Conservation (phyloP, 176 grass and related monocot species). For the Thinopyrum elongatum region DNA sequence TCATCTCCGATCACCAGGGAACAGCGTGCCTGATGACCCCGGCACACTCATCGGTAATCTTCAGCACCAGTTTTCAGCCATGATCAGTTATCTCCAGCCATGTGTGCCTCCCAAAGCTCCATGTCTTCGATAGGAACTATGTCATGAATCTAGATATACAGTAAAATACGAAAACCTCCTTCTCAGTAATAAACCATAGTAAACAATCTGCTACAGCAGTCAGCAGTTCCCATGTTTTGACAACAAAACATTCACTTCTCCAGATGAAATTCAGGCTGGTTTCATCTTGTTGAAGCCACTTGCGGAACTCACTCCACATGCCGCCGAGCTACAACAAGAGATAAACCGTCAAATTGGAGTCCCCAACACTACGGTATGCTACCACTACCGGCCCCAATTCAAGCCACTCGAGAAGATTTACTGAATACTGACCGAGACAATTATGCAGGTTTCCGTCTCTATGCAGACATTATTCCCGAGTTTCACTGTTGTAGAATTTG, state of each 20-base stretch:
- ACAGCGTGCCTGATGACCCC: constrained; percentile 27
- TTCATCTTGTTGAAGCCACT: constrained; percentile 41
- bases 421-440: constrained; percentile 14
- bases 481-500: constrained; percentile 39
- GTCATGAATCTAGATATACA: neutral
- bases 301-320: constrained; percentile 13
- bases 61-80: neutral
- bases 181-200: neutral
- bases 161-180: neutral
- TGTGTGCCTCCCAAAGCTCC: neutral
- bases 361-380: constrained; percentile 32
- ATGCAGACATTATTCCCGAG: constrained; percentile 7
- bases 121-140: neutral
- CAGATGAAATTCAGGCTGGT: constrained; percentile 44
- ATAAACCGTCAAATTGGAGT: constrained; percentile 39
- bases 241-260: constrained; percentile 10
- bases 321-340: constrained; percentile 27
- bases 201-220: neutral
- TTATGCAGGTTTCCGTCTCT: constrained; percentile 37
- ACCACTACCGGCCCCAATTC: neutral
- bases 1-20: constrained; percentile 22
- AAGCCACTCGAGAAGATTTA: neutral
- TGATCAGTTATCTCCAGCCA: neutral
- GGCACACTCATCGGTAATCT: constrained; percentile 25
- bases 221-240: neutral